Evolutionary conservation across 345 rosid species (phyloP).

Genomic region (Brassica rapa): DNA sequence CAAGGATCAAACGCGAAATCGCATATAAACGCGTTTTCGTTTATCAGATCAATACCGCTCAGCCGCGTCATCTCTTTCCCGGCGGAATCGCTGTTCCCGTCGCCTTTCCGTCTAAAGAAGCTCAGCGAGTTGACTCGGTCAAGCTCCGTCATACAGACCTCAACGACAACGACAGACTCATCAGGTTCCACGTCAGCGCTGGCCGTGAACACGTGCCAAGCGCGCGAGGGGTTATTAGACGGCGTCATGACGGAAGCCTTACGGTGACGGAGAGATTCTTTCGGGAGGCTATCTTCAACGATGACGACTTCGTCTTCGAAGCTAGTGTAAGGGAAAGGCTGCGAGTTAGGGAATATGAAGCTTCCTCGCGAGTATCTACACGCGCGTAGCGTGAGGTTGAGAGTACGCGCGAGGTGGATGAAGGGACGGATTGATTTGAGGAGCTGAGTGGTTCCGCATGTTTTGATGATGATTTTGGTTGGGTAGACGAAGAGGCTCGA

Average conservation of each 20-base stretch:
- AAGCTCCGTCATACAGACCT: slow-evolving; percentile 97
- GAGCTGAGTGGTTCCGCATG: slow-evolving; percentile 97
- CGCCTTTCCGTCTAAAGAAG: slow-evolving; percentile 55
- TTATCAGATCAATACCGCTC: slow-evolving; percentile 68
- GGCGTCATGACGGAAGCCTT: slow-evolving; percentile 78
- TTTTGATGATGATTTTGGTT: slow-evolving; percentile 90
- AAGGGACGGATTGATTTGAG: slow-evolving; percentile 89
- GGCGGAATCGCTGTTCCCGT: slow-evolving; percentile 52
- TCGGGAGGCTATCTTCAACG: slow-evolving; percentile 66
- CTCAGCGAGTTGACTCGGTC: slow-evolving; percentile 60
- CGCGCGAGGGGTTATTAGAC: slow-evolving; percentile 59
- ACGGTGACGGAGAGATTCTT: slow-evolving; percentile 48
- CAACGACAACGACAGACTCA: slow-evolving; percentile 46
- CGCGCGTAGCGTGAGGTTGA: slow-evolving; percentile 58
- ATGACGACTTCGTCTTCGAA: slow-evolving; percentile 76
- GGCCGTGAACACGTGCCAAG: slow-evolving; percentile 92
- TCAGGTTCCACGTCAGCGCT: slow-evolving; percentile 43
- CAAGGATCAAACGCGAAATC: slow-evolving; percentile 97
- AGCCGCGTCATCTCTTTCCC: slow-evolving; percentile 82
- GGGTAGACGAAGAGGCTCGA: slow-evolving; percentile 96
- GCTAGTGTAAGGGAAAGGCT: slow-evolving; percentile 86
- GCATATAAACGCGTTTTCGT: slow-evolving; percentile 65
- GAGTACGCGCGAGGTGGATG: slow-evolving; percentile 56
- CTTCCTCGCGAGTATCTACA: slow-evolving; percentile 86
- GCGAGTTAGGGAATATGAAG: slow-evolving; percentile 86